Evolutionary conservation across 176 grass and related monocot genomes (phyloP).

Genomic region (Triticum turgidum): DNA sequence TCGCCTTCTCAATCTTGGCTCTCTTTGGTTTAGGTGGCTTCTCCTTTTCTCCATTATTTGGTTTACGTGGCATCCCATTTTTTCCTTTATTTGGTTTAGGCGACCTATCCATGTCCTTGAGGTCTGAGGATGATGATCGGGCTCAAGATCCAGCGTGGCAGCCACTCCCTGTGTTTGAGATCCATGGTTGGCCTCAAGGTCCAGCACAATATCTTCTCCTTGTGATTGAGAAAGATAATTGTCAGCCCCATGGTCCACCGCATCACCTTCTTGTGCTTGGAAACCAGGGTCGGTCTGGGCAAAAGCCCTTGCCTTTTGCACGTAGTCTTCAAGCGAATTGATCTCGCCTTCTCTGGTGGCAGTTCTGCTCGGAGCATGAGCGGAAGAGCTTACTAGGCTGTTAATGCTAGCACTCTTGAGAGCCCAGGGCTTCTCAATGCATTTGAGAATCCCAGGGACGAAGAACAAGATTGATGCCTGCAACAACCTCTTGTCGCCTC

Average conservation of each 20-base stretch:
- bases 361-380: background rate
- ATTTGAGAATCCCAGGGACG: background rate
- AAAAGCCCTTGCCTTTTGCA: background rate
- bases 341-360: background rate
- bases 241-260: too few species aligned
- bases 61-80: too few species aligned
- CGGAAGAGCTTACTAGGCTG: background rate
- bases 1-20: too few species aligned
- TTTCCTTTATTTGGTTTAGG: too few species aligned
- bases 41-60: too few species aligned
- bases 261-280: too few species aligned
- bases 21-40: too few species aligned
- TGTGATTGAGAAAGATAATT: background rate
- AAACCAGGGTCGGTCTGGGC: too few species aligned
- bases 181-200: background rate
- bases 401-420: slow-evolving; percentile 3
- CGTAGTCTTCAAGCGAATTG: background rate
- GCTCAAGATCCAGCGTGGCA: too few species aligned
- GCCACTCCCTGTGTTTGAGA: background rate
- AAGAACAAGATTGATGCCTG: background rate
- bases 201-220: background rate
- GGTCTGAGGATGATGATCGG: too few species aligned
- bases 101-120: too few species aligned
- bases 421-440: slow-evolving; percentile 15
- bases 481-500: background rate